Base-by-base conservation (phyloP, 2,329 filamentous ascomycete genomes). In the Coniochaeta hoffmannii region DNA sequence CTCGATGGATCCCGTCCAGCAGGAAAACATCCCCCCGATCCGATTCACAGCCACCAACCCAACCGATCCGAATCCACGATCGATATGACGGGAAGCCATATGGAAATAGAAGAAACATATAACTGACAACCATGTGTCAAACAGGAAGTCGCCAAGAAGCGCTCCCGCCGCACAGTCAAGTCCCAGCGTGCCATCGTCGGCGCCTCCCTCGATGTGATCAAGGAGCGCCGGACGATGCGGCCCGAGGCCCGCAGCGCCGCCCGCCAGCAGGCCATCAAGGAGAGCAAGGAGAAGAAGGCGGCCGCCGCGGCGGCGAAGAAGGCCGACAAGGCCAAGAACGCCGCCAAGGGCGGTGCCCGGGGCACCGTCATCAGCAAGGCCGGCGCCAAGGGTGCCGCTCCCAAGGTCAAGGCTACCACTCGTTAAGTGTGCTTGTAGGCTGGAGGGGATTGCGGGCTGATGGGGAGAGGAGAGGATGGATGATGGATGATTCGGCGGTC, bases 71-170 rank as follows among this genome's bases (percentile, higher is more conserved):
- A 51, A 12, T 35, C 10, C 35, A 36, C 35, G 35, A 36, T 7
- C 15, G 19, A 14, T 36, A 36, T 12, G 35, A 11, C 19, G 35
- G 36, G 36, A 19, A 41, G 24, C 17, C 3, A 12, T 10, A 5
- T 15, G 26, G 4, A 26, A 41, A 28, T 8, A 41, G 56, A n/a
- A 49, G 50, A 32, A 41, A 19, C 10, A 53, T 17, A 52, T 41
- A 35, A 26, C 53, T 62, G 59, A 75, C 80, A 65, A 80, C 65
- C 61, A 63, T 57, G n/a, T n/a, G n/a, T n/a, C n/a, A n/a, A 71
- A 83, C 76, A 99, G 94, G 94, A 99, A 86, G 88, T 96, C 73
- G 91, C 93, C 83, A 99, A 99, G 89, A 97, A 97, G 88, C 92
- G 94, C 74, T 91, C 91, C 67, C 94, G 94, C 83, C 90, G 91